A percentile compares a stretch with the other conserved stretches of the same genome.
Evolutionary conservation across 1,284 basidiomycete genomes (phyloP).

Genomic region (Omphalotus olearius): DNA sequence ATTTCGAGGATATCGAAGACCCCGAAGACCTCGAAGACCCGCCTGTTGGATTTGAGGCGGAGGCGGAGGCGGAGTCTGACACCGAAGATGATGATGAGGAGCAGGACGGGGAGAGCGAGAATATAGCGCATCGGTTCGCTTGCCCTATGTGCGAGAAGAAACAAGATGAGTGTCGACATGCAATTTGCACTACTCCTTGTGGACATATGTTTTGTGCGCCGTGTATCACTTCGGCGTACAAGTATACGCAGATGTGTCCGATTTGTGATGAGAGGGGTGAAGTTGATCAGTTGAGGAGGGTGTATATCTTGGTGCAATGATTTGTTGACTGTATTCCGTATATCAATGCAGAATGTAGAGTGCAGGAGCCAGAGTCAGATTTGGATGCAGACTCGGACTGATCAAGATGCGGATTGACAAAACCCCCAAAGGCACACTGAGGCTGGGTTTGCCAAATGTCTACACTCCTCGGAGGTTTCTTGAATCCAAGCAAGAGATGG

Average conservation of each 20-base stretch:
- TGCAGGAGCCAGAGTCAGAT: too few relatives aligned
- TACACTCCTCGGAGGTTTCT: too few relatives aligned
- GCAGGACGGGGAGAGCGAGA: constrained; percentile 10
- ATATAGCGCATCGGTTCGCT: constrained; percentile 7
- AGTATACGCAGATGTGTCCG: constrained; percentile 16
- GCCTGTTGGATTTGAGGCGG: neutral
- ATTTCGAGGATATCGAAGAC: constrained; percentile 18
- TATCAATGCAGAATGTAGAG: too few relatives aligned
- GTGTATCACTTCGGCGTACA: constrained; percentile 17
- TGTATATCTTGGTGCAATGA: constrained; percentile 5
- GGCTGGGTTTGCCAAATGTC: too few relatives aligned
- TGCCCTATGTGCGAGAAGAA: constrained; percentile 19
- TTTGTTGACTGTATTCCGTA: too few relatives aligned
- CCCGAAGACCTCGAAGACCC: constrained; percentile 13
- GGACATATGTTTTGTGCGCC: constrained; percentile 21
- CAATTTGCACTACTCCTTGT: constrained; percentile 18
- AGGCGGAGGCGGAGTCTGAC: constrained; percentile 1
- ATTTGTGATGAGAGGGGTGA: constrained; percentile 14
- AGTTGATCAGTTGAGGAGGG: constrained; percentile 16
- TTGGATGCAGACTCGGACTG: too few relatives aligned
- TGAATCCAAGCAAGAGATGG: too few relatives aligned
- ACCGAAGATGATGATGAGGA: constrained; percentile 6
- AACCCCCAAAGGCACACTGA: too few relatives aligned
- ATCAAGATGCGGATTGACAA: too few relatives aligned
- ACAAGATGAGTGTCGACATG: neutral